Evolutionary conservation across 441 rosid genomes (phyloP).

Genomic region (Cnidoscolus chayamansa): DNA sequence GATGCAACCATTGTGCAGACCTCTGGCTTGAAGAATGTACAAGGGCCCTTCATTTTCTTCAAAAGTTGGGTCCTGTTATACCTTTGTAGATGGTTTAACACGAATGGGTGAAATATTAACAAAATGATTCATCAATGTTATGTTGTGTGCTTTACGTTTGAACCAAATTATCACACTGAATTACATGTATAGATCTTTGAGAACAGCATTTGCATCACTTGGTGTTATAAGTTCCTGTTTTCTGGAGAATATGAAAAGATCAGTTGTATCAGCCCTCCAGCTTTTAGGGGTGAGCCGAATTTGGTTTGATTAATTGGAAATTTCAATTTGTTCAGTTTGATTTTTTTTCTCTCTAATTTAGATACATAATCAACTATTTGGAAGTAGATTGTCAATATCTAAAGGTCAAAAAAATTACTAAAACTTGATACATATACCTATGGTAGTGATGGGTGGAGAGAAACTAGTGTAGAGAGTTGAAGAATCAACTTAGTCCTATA

Average conservation of each 20-base stretch:
- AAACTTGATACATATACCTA: no score
- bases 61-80: not conserved
- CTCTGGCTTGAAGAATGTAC: conserved; percentile 7
- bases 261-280: not conserved
- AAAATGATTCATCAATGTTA: conserved; percentile 5
- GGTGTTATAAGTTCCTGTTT: not conserved
- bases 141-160: conserved; percentile 9
- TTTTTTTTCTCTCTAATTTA: no score
- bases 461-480: no score
- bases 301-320: no score
- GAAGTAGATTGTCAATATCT: no score
- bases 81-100: conserved; percentile 17
- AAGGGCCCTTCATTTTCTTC: conserved; percentile 1
- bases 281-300: not conserved
- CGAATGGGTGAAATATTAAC: conserved; percentile 10
- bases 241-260: not conserved
- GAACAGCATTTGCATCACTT: not conserved
- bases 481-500: no score
- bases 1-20: not conserved
- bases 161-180: conserved; percentile 9
- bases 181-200: conserved; percentile 29
- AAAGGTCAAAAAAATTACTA: no score
- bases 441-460: no score
- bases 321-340: no score
- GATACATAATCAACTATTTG: no score